A percentile compares a stretch with the other conserved stretches of the same genome.
phyloP scores from a whole-genome alignment of 495 filamentous ascomycete species.

The Penicillium pulvis region DNA sequence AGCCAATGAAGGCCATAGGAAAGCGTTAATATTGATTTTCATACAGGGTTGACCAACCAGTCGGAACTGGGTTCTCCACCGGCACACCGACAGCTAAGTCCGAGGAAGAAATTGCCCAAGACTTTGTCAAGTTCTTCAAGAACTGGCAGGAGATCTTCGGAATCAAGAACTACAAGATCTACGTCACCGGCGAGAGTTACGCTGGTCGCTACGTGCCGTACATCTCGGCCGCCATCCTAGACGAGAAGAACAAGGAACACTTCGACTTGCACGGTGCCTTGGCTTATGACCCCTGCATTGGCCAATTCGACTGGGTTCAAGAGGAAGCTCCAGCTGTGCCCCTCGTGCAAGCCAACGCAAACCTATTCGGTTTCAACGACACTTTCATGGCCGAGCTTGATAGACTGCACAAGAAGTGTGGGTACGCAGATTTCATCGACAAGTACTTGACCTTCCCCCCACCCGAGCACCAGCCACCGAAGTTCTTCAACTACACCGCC shows the following conservation, averaged over 20 bases:
- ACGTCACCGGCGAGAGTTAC: slow-evolving; percentile 64
- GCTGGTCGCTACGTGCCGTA: slow-evolving; percentile 58
- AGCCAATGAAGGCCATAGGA: neutral
- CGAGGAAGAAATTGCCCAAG: slow-evolving; percentile 57
- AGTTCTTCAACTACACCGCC: slow-evolving; percentile 33
- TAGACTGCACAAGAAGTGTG: slow-evolving; percentile 52
- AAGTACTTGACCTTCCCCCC: slow-evolving; percentile 60
- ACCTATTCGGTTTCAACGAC: slow-evolving; percentile 59
- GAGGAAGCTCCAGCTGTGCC: slow-evolving; percentile 48
- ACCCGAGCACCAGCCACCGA: slow-evolving; percentile 40
- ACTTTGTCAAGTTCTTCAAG: slow-evolving; percentile 66
- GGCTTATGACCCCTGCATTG: slow-evolving; percentile 46
- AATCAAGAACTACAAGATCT: slow-evolving; percentile 62
- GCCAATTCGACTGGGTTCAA: slow-evolving; percentile 43
- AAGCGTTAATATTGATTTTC: slow-evolving; percentile 1
- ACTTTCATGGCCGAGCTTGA: slow-evolving; percentile 53
- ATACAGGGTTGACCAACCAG: slow-evolving; percentile 55
- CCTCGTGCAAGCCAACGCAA: slow-evolving; percentile 51
- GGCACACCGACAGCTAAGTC: slow-evolving; percentile 55
- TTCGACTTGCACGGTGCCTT: slow-evolving; percentile 49
- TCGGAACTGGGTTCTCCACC: slow-evolving; percentile 58
- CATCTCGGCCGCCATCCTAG: slow-evolving; percentile 54
- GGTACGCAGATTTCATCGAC: slow-evolving; percentile 56
- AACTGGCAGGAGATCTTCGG: slow-evolving; percentile 63
- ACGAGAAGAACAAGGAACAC: slow-evolving; percentile 49